phyloP scores from a whole-genome alignment of 2,329 filamentous ascomycete genomes.

The Arthrobotrys conoides region DNA sequence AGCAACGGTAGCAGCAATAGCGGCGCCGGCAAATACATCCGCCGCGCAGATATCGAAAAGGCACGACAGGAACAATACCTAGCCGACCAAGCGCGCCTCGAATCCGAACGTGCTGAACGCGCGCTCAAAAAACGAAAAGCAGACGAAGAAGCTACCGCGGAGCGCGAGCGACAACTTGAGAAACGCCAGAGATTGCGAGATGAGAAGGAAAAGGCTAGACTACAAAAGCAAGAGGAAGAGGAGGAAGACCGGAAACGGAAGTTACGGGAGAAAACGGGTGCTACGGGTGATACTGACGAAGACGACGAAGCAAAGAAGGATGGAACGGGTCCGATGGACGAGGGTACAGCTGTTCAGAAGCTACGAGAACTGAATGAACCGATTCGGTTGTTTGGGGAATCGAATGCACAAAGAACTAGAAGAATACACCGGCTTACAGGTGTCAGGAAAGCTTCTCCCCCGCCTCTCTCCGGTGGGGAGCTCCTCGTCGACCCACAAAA shows the following conservation, averaged over 20 bases:
- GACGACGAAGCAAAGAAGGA: slow-evolving; percentile 56
- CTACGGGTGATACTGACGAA: slow-evolving; percentile 67
- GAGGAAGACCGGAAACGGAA: slow-evolving; percentile 69
- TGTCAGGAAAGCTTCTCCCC: slow-evolving; percentile 69
- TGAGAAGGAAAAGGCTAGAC: slow-evolving; percentile 81
- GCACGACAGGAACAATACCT: slow-evolving; percentile 84
- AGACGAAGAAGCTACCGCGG: slow-evolving; percentile 83
- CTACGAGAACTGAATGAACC: slow-evolving; percentile 82
- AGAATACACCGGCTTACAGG: slow-evolving; percentile 60
- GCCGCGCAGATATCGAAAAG: slow-evolving; percentile 87
- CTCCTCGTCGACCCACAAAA: slow-evolving; percentile 62
- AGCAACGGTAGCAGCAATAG: slow-evolving; percentile 60
- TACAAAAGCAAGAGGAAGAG: slow-evolving; percentile 58
- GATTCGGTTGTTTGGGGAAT: slow-evolving; percentile 83
- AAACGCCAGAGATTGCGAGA: slow-evolving; percentile 86
- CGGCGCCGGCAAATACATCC: slow-evolving; percentile 80
- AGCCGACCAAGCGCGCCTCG: slow-evolving; percentile 82
- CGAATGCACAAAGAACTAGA: slow-evolving; percentile 70
- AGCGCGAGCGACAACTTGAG: slow-evolving; percentile 75
- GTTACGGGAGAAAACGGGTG: slow-evolving; percentile 63
- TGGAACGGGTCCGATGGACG: slow-evolving; percentile 74
- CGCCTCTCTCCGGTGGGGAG: slow-evolving; percentile 72
- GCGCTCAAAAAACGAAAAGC: slow-evolving; percentile 85
- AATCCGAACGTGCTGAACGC: slow-evolving; percentile 78
- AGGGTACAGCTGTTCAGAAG: slow-evolving; percentile 78